Evolutionary conservation across 768 basidiomycete species (phyloP).

Genomic region (Mycena latifolia): DNA sequence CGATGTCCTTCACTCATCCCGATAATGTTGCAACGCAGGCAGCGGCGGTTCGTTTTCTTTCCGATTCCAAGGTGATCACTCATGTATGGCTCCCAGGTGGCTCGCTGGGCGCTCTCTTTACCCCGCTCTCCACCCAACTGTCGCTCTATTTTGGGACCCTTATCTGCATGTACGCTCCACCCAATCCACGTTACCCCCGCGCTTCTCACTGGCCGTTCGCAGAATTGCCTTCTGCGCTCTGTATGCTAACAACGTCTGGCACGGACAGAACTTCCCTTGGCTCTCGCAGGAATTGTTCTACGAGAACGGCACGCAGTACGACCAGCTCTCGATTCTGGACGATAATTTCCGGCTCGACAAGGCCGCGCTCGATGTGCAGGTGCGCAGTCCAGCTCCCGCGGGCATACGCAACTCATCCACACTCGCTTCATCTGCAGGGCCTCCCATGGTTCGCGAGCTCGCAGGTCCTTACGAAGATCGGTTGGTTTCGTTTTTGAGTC

Average conservation of each 20-base stretch:
- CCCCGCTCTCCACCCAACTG: slow-evolving; percentile 68
- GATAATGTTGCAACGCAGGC: not conserved
- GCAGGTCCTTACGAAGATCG: slow-evolving; percentile 57
- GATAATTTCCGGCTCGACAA: slow-evolving; percentile 62
- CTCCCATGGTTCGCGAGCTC: slow-evolving; percentile 62
- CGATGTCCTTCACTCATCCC: not conserved
- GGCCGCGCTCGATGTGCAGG: slow-evolving; percentile 57
- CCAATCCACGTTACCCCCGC: too few species aligned
- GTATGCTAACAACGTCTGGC: slow-evolving; percentile 66
- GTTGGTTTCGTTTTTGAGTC: slow-evolving; percentile 41
- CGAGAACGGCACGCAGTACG: slow-evolving; percentile 63
- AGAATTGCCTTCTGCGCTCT: slow-evolving; percentile 60
- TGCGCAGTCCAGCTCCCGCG: slow-evolving; percentile 38
- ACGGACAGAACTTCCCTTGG: slow-evolving; percentile 71
- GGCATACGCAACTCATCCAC: not conserved
- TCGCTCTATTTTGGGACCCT: slow-evolving; percentile 63
- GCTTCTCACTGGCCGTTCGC: not conserved
- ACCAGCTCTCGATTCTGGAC: slow-evolving; percentile 66
- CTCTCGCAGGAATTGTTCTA: slow-evolving; percentile 64
- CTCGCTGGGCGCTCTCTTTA: slow-evolving; percentile 59
- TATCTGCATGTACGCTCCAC: slow-evolving; percentile 68
- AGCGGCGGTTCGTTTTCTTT: slow-evolving; percentile 18
- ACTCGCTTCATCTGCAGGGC: slow-evolving; percentile 40
- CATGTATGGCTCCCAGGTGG: slow-evolving; percentile 52
- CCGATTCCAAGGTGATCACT: not conserved